Base-by-base conservation (phyloP, 2,329 filamentous ascomycete genomes). In the Cladosporium phlei region DNA sequence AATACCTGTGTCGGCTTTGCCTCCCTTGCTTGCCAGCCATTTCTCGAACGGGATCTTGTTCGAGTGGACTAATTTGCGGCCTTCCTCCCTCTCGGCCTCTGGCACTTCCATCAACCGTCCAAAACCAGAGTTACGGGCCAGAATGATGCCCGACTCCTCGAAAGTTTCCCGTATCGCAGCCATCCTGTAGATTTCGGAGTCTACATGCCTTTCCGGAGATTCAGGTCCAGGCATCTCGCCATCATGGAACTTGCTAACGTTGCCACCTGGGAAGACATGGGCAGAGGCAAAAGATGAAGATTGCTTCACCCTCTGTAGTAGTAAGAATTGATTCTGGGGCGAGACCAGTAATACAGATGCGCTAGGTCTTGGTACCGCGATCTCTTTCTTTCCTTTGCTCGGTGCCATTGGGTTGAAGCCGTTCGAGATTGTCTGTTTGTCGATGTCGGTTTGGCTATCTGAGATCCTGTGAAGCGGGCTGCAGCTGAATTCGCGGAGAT, bases 201-300 rank as follows among this genome's bases (percentile, higher is more conserved):
- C 90, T 9, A 72, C 65, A 58, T 96, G 89, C 10, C 83, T 71
- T 8, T 67, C 69, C 0, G 71, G 66, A 21, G 79, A 72, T 12
- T 74, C 73, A 0, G 67, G 60, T 0, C 67, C 66, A 1, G 79
- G 74, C 10, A 75, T 69, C 16, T 65, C 57, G 24, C 86, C 89
- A 57, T 97, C 91, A 59, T 95, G 88, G 16, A 78, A 78, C 0
- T 78, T 66, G 10, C 88, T 85, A 17, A 95, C 75, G 58, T 89
- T 89, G 5, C 93, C 93, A 25, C 93, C 93, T 0, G 93, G 91
- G 56, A 98, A 98, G 51, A 98, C 93, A 62, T 97, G 89, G 0
- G 91, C 93, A 0, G 88, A 91, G 3, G 91, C 80, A 61, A 96
- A 97, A 2, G 89, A 85, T 1, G 79, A 81, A 0, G 88, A 93